These are phyloP conservation scores for Ustulina deusta DNA, from an alignment of 2,329 filamentous ascomycete species.

Conservation along the genomic window DNA sequence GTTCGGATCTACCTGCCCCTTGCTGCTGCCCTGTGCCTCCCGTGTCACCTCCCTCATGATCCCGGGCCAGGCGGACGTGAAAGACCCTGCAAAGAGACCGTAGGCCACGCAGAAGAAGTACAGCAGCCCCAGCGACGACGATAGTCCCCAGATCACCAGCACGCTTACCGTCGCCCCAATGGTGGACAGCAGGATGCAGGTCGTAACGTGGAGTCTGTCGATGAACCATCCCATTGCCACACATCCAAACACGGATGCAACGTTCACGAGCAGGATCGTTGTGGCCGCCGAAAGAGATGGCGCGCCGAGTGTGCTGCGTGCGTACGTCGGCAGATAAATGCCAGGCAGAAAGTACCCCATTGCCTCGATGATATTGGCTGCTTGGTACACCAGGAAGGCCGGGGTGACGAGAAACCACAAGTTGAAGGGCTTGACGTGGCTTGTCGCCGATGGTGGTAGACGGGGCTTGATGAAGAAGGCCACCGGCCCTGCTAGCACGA, in stretches of 20 bases:
- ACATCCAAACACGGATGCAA: constrained; percentile 69
- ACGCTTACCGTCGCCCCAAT: constrained; percentile 66
- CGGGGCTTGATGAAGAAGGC: constrained; percentile 69
- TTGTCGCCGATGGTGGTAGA: constrained; percentile 57
- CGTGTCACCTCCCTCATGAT: constrained; percentile 61
- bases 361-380: constrained; percentile 69
- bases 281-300: constrained; percentile 64
- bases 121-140: constrained; percentile 64
- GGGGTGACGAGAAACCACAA: constrained; percentile 64
- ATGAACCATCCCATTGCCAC: constrained; percentile 68
- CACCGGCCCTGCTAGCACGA: constrained; percentile 66
- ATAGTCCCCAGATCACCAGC: constrained; percentile 72
- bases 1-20: constrained; percentile 56
- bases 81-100: constrained; percentile 74
- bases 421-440: constrained; percentile 56
- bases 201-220: constrained; percentile 65
- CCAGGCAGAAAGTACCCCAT: constrained; percentile 73
- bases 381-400: constrained; percentile 68
- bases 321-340: constrained; percentile 71
- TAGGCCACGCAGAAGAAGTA: constrained; percentile 72
- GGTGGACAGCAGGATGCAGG: constrained; percentile 69
- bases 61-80: constrained; percentile 71
- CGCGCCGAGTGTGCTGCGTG: constrained; percentile 60
- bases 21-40: constrained; percentile 40
- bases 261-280: constrained; percentile 70